Evolutionary conservation across 2,329 filamentous ascomycete genomes (phyloP), one percentile per base, ranked within the genome.

Genomic region (Microdochium bolleyi): DNA sequence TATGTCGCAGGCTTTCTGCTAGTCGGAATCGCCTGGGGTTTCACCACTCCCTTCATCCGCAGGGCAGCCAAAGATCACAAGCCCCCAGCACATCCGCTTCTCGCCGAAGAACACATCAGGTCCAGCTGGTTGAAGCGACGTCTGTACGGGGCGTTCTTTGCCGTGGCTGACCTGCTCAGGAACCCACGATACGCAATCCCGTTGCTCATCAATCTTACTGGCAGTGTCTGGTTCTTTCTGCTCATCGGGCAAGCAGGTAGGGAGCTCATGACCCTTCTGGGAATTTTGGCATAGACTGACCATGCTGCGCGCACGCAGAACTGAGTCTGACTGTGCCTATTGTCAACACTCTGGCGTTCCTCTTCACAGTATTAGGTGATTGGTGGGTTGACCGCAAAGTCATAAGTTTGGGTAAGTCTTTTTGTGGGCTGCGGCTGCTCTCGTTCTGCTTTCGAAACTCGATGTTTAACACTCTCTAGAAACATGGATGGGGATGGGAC

Each of bases 211-310:
- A 97, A 97, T 67, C 72, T 97, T 51, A 96, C 92, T 2, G 92
- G 92, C 27, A 95, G 90, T 64, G 79, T 96, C 52, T 97, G 92
- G 92, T 97, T 97, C 71, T 97, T 97, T 62, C 71, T 97, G 60
- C 75, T 97, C 58, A 92, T 97, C 70, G 92, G 92, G 7, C 83
- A 94, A 68, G 92, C 92, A 62, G 91, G 91, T 95, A 70, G 61
- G 87, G 79, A 3, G 13, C 24, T 24, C 37, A 11, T 44, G 19
- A 22, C 48, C n/a, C 25, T 37, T 16, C 4, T 22, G 2, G 3
- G 48, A n/a, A 44, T 11, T 22, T 37, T 19, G 16, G 19, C 37
- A 14, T 32, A 37, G 24, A 14, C 24, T 27, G 49, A 24, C 24
- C 16, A n/a, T n/a, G 16, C 21, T 34, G 14, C 37, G 37, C 14